Base-by-base conservation (phyloP, 106 monocot genomes). In the Dioscorea alata region DNA sequence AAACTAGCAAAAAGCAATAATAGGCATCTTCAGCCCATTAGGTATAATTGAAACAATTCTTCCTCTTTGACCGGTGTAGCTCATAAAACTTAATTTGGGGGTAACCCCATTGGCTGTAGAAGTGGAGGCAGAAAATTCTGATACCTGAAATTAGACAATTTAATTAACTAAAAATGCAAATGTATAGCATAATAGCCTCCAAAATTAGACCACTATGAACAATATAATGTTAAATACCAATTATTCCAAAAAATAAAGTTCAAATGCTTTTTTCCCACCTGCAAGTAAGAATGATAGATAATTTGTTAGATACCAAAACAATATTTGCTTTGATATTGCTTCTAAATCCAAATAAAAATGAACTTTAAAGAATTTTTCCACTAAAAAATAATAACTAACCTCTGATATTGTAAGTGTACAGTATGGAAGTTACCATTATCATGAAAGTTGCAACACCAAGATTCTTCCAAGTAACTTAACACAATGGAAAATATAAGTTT, bases 401-500 rank as follows among this genome's bases (percentile, higher is more conserved):
- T n/a, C n/a, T n/a, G n/a, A n/a, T n/a, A n/a, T n/a, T n/a, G n/a
- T n/a, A n/a, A n/a, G n/a, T n/a, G n/a, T n/a, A n/a, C n/a, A n/a
- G n/a, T 32, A 31, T 42, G 32, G 16, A 12, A 68, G 48, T 42
- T 86, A 97, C 97, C 92, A 97, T 19, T 76, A 97, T 97, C 89
- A 97, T 89, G 82, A 86, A 97, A 63, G 97, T 97, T 33, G 81
- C 92, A 73, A 92, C 69, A 18, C 97, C 97, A 63, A 89, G 84
- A 71, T 89, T 89, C 67, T 77, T 97, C 73, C 75, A 68, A 97
- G 88, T 60, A 97, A 80, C 62, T 92, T 86, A 76, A 97, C 84
- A 74, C 34, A 7, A 34, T 34, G 34, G 34, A 34, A 34, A 3
- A 34, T 4, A 34, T 34, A 34, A 34, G 34, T 34, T 34, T 7